Conservation (phyloP, 139 green algal genomes). For the Desmodesmus armatus region DNA sequence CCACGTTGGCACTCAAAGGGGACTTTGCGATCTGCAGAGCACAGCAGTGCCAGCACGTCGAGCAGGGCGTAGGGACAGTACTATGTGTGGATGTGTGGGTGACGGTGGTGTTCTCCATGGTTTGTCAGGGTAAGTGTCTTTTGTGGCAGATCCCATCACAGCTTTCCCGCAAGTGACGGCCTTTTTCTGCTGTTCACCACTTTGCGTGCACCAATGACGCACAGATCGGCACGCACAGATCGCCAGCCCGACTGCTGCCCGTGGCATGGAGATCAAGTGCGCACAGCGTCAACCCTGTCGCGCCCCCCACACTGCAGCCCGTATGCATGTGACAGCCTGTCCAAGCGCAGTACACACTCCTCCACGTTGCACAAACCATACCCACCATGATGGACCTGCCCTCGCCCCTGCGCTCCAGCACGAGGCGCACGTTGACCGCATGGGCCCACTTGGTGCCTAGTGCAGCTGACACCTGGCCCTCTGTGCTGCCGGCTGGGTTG, state of each 20-base stretch:
- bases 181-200: neutral
- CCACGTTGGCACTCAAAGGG: slow-evolving; percentile 24
- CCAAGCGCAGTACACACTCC: too few species aligned
- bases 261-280: too few species aligned
- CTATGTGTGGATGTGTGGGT: neutral
- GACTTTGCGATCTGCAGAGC: slow-evolving; percentile 39
- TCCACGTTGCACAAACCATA: neutral
- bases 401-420: slow-evolving; percentile 69
- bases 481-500: neutral
- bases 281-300: too few species aligned
- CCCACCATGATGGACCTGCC: slow-evolving; percentile 45
- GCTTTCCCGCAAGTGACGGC: neutral
- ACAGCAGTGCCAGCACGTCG: neutral
- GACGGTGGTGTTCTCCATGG: neutral
- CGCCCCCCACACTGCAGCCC: neutral
- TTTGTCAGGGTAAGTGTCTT: neutral
- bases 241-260: too few species aligned
- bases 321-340: neutral
- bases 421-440: slow-evolving; percentile 90
- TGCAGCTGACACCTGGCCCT: slow-evolving; percentile 75
- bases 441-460: slow-evolving; percentile 94
- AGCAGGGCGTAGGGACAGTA: neutral
- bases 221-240: too few species aligned
- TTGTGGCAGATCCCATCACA: neutral
- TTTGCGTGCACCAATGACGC: too few species aligned